Evolutionary conservation across 331 rosid genomes (phyloP).

Genomic region (Dryas integrifolia): DNA sequence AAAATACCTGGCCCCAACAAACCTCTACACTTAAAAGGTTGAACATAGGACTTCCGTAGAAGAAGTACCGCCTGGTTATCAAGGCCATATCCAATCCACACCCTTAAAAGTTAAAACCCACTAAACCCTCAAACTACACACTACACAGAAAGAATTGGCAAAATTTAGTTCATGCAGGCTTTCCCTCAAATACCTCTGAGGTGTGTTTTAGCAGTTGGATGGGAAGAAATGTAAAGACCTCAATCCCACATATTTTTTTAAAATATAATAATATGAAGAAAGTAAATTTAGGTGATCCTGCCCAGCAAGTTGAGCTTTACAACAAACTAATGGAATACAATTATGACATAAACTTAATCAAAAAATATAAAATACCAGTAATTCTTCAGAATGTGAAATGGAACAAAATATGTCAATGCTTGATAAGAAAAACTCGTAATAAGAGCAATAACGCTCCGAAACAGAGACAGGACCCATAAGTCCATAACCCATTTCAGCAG

Average conservation of each 20-base stretch:
- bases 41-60: not conserved
- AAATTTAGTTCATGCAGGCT: constrained; percentile 6
- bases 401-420: not conserved
- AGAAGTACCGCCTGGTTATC: not conserved
- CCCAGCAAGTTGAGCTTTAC: not conserved
- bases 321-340: not conserved
- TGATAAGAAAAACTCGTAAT: not conserved
- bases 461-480: not conserved
- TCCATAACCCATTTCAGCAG: not conserved
- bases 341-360: not conserved
- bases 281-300: not conserved
- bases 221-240: not conserved
- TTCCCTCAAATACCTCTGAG: constrained; percentile 37
- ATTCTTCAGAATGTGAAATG: not conserved
- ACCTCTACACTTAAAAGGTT: not conserved
- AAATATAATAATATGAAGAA: not conserved
- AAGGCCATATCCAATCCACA: not conserved
- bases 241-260: not conserved
- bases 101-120: not conserved
- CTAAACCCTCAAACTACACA: not conserved
- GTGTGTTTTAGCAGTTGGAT: constrained; percentile 6
- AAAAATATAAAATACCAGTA: not conserved
- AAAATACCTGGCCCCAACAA: not conserved
- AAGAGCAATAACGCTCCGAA: not conserved
- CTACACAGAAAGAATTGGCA: not conserved